phyloP scores from a whole-genome alignment of 345 rosid genomes.

The Lagerstroemia speciosa region DNA sequence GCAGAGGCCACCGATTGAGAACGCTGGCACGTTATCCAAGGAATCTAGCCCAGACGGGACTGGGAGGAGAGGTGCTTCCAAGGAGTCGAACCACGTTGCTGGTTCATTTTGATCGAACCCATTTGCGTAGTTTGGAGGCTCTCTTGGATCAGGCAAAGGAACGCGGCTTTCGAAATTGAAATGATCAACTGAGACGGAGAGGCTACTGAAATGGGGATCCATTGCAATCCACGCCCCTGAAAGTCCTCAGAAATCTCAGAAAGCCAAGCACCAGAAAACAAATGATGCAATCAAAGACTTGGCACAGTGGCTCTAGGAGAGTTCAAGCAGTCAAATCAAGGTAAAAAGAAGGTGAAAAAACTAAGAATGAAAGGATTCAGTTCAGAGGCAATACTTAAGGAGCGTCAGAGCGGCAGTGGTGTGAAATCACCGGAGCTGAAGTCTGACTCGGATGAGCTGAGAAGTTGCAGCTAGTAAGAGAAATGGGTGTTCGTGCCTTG shows the following conservation, averaged over 20 bases:
- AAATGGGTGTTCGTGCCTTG: too few species aligned
- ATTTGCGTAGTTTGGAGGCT: background rate
- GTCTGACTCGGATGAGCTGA: too few species aligned
- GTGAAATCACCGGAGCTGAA: too few species aligned
- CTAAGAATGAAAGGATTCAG: too few species aligned
- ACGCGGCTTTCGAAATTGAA: background rate
- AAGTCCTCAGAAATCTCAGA: too few species aligned
- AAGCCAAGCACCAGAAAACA: too few species aligned
- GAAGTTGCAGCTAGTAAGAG: too few species aligned
- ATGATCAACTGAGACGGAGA: background rate
- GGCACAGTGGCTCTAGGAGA: background rate
- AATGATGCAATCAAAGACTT: background rate
- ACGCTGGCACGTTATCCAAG: background rate
- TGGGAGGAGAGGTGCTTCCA: too few species aligned
- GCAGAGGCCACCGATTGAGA: background rate
- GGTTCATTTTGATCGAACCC: background rate
- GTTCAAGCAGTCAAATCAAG: too few species aligned
- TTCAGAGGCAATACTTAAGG: too few species aligned
- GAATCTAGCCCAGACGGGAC: background rate
- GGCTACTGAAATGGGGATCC: background rate
- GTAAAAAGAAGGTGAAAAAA: too few species aligned
- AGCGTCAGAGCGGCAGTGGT: too few species aligned
- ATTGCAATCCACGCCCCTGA: background rate
- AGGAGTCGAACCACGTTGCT: background rate
- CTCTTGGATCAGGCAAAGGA: background rate